phyloP scores from a whole-genome alignment of 495 filamentous ascomycete species.

The Penicillium cataractarum region DNA sequence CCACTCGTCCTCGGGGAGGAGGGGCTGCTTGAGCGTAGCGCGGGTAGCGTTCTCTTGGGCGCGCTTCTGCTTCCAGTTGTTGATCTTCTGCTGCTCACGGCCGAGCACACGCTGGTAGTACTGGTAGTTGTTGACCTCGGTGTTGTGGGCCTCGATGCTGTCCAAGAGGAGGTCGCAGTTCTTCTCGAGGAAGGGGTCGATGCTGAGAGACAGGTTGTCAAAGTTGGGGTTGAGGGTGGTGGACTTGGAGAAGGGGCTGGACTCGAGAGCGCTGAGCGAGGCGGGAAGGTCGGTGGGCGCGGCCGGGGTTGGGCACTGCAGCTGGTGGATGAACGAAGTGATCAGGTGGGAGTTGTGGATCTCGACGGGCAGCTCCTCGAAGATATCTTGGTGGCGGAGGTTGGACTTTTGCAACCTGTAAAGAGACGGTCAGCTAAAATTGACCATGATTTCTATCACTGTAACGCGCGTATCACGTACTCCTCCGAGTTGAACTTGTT shows the following conservation, averaged over 20 bases:
- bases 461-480: slow-evolving; percentile 50
- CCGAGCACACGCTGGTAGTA: slow-evolving; percentile 96
- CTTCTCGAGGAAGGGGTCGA: slow-evolving; percentile 99
- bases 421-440: slow-evolving; percentile 22
- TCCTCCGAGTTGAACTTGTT: slow-evolving; percentile 94
- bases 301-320: slow-evolving; percentile 62
- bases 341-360: slow-evolving; percentile 98
- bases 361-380: slow-evolving; percentile 86
- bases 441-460: slow-evolving; percentile 4
- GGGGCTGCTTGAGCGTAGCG: slow-evolving; percentile 81
- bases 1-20: slow-evolving; percentile 97
- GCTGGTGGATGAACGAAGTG: slow-evolving; percentile 90
- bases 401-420: slow-evolving; percentile 85
- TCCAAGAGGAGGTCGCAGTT: slow-evolving; percentile 95
- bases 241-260: slow-evolving; percentile 47
- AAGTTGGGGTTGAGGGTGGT: slow-evolving; percentile 81
- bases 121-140: slow-evolving; percentile 97
- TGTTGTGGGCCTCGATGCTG: slow-evolving; percentile 95
- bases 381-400: slow-evolving; percentile 90
- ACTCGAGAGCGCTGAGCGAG: slow-evolving; percentile 73
- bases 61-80: slow-evolving; percentile 92
- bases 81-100: slow-evolving; percentile 95
- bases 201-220: slow-evolving; percentile 85
- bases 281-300: slow-evolving; percentile 69
- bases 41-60: slow-evolving; percentile 90